Conservation (phyloP, 2,329 filamentous ascomycete genomes). For the Aspergillus sp. region DNA sequence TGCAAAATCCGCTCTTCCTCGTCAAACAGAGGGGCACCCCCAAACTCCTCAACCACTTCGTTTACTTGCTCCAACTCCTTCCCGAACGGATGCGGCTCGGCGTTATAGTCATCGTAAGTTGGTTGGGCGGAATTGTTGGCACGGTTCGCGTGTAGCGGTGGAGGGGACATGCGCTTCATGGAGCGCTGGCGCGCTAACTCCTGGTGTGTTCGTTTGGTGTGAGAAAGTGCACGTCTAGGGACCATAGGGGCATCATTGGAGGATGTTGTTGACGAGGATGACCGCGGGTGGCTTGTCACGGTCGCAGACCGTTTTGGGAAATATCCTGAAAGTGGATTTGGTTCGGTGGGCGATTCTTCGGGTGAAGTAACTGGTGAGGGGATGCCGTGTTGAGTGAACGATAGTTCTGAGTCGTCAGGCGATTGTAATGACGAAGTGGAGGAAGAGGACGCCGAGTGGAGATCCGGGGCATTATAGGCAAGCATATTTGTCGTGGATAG, state of each 20-base stretch:
- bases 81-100: slow-evolving; percentile 70
- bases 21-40: slow-evolving; percentile 62
- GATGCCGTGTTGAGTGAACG: slow-evolving; percentile 47
- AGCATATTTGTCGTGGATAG: slow-evolving; percentile 96
- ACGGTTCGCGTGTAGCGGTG: slow-evolving; percentile 38
- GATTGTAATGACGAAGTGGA: slow-evolving; percentile 59
- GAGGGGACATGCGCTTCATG: slow-evolving; percentile 51
- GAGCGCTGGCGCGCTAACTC: slow-evolving; percentile 70
- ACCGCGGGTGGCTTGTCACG: slow-evolving; percentile 57
- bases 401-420: slow-evolving; percentile 68
- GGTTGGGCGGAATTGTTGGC: slow-evolving; percentile 34
- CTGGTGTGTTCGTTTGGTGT: slow-evolving; percentile 85
- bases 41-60: slow-evolving; percentile 88
- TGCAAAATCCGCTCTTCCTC: slow-evolving; percentile 72
- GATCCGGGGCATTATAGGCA: slow-evolving; percentile 88
- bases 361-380: slow-evolving; percentile 52
- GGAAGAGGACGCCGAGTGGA: slow-evolving; percentile 50
- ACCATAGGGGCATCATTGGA: slow-evolving; percentile 63
- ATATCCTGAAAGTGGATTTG: slow-evolving; percentile 57
- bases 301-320: slow-evolving; percentile 70
- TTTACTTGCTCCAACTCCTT: slow-evolving; percentile 88
- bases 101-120: slow-evolving; percentile 38
- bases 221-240: slow-evolving; percentile 76
- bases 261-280: slow-evolving; percentile 45
- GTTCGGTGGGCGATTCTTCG: slow-evolving; percentile 50